phyloP scores from a whole-genome alignment of 352 stramenopile genomes.

The Plasmopara viticola region DNA sequence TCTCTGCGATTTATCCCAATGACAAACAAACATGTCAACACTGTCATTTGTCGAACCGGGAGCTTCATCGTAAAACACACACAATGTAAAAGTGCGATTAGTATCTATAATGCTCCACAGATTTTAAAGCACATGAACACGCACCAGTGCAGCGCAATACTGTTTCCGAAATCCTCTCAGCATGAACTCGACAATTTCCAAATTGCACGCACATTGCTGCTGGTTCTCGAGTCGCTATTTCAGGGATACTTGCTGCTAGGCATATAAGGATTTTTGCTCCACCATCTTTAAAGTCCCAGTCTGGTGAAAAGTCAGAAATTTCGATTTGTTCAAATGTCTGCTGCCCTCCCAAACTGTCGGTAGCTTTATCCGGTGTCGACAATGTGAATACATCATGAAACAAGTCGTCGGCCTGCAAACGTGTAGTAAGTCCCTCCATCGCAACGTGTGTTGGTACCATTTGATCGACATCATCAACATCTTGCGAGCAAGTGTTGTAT shows the following conservation, averaged over 20 bases:
- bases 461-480: slow-evolving; percentile 20
- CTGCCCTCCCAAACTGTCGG: slow-evolving; percentile 12
- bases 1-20: slow-evolving; percentile 22
- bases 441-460: slow-evolving; percentile 27
- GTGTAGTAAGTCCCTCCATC: slow-evolving; percentile 23
- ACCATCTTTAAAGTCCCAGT: slow-evolving; percentile 73
- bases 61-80: slow-evolving; percentile 24
- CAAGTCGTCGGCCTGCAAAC: slow-evolving; percentile 25
- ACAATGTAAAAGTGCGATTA: neutral
- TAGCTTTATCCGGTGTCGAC: slow-evolving; percentile 3
- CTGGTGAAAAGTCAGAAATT: slow-evolving; percentile 80
- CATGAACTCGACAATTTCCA: slow-evolving; percentile 35
- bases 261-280: slow-evolving; percentile 84
- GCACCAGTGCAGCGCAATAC: slow-evolving; percentile 72
- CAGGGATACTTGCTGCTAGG: slow-evolving; percentile 38
- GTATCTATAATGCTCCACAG: neutral
- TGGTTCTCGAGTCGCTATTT: slow-evolving; percentile 15
- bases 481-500: slow-evolving; percentile 6
- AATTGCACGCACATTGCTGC: slow-evolving; percentile 69
- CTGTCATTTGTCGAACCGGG: slow-evolving; percentile 31
- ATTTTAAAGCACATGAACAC: slow-evolving; percentile 6
- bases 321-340: slow-evolving; percentile 31
- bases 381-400: slow-evolving; percentile 21
- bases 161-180: slow-evolving; percentile 61
- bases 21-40: slow-evolving; percentile 61